phyloP scores from a whole-genome alignment of 1,284 basidiomycete genomes.

The Ganoderma lucidum region DNA sequence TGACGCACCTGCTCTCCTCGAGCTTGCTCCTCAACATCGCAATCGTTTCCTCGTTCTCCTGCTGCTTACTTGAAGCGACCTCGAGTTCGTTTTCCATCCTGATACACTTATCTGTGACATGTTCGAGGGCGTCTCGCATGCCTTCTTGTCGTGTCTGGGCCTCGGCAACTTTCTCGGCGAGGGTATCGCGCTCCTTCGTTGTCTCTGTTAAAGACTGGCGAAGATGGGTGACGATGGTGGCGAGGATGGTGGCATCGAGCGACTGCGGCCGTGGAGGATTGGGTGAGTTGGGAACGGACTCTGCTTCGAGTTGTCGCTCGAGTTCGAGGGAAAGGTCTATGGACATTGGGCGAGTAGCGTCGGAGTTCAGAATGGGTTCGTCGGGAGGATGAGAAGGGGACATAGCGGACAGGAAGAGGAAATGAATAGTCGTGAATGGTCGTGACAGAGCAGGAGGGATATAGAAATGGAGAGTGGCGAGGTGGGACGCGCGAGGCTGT shows the following conservation, averaged over 20 bases:
- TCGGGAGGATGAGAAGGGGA: slow-evolving; percentile 25
- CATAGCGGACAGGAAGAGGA: slow-evolving; percentile 32
- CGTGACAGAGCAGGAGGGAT: slow-evolving; percentile 17
- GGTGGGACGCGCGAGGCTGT: slow-evolving; percentile 11
- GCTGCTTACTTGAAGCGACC: slow-evolving; percentile 64
- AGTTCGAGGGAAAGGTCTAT: slow-evolving; percentile 82
- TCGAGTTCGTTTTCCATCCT: slow-evolving; percentile 68
- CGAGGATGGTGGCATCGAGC: slow-evolving; percentile 76
- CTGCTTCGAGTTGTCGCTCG: slow-evolving; percentile 75
- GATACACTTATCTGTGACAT: slow-evolving; percentile 70
- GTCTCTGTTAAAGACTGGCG: slow-evolving; percentile 66
- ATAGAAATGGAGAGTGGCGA: slow-evolving; percentile 14
- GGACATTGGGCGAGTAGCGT: slow-evolving; percentile 57
- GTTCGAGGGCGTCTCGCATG: slow-evolving; percentile 64
- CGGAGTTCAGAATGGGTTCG: slow-evolving; percentile 23
- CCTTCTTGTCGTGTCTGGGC: slow-evolving; percentile 62
- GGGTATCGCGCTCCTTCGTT: slow-evolving; percentile 71
- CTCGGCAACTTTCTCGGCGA: slow-evolving; percentile 59
- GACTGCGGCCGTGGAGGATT: slow-evolving; percentile 54
- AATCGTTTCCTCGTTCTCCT: slow-evolving; percentile 86
- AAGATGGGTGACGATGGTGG: slow-evolving; percentile 76
- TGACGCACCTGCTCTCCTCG: slow-evolving; percentile 84
- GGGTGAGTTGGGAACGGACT: slow-evolving; percentile 53
- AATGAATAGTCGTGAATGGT: slow-evolving; percentile 27
- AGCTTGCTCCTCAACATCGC: slow-evolving; percentile 83